phyloP scores from a whole-genome alignment of 2,329 filamentous ascomycete genomes.

The Ascomycota sp. region DNA sequence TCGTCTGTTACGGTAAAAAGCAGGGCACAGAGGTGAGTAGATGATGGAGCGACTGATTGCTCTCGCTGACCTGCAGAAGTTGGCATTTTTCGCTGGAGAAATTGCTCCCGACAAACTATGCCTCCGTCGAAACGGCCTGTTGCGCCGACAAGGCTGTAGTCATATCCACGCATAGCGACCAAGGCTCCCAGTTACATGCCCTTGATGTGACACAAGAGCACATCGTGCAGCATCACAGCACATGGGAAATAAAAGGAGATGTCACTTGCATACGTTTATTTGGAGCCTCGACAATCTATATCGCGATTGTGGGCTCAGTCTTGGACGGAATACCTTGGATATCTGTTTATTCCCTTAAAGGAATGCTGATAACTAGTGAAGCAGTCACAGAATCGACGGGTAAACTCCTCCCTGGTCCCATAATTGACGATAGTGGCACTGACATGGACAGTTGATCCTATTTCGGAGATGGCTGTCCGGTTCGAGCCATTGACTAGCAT shows the following conservation, averaged over 20 bases:
- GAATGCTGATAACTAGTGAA: constrained; percentile 5
- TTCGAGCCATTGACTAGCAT: constrained; percentile 27
- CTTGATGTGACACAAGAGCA: constrained; percentile 15
- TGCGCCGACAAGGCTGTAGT: constrained; percentile 18
- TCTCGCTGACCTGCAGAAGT: too few species aligned
- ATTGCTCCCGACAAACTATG: constrained; percentile 9
- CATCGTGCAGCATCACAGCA: constrained; percentile 9
- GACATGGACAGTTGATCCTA: too few species aligned
- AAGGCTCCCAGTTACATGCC: constrained; percentile 17
- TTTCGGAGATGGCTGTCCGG: too few species aligned
- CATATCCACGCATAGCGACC: constrained; percentile 18
- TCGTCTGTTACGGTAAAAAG: constrained; percentile 19
- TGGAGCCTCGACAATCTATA: constrained; percentile 6
- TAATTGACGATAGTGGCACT: too few species aligned
- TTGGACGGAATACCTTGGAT: constrained; percentile 13
- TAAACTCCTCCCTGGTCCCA: too few species aligned
- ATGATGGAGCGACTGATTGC: too few species aligned
- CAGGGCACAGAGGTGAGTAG: constrained; percentile 17
- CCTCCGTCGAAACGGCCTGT: constrained; percentile 21
- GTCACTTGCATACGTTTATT: constrained; percentile 25
- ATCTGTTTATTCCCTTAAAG: constrained; percentile 10
- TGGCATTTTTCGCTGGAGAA: constrained; percentile 13
- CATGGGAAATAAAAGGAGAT: constrained; percentile 21
- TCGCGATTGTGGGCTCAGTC: constrained; percentile 15
- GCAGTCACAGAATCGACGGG: too few species aligned